A percentile compares a stretch with the other conserved stretches of the same genome.
phyloP scores from a whole-genome alignment of 495 filamentous ascomycete genomes.

The Penicillium subrubescens region DNA sequence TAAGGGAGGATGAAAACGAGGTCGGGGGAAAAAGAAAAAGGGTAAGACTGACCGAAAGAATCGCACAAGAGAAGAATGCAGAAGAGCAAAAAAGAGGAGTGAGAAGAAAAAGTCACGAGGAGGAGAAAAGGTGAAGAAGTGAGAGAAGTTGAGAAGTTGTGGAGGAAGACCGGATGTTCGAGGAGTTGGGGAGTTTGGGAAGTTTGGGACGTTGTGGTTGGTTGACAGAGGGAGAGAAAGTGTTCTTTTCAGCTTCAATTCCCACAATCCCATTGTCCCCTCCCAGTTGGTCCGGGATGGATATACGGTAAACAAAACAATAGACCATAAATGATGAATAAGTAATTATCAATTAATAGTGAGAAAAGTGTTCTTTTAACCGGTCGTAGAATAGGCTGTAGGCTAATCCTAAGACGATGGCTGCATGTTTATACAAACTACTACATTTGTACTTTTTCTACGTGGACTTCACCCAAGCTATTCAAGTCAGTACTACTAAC shows the following conservation, averaged over 20 bases:
- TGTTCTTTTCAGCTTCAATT: constrained; percentile 25
- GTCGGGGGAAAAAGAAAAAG: constrained; percentile 29
- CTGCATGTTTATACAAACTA: background rate
- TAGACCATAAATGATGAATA: background rate
- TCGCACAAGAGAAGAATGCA: constrained; percentile 5
- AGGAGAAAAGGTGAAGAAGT: constrained; percentile 22
- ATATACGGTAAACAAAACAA: background rate
- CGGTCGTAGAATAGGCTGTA: background rate
- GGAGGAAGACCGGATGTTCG: constrained; percentile 32
- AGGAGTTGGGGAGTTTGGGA: constrained; percentile 4
- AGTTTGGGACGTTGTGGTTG: constrained; percentile 26
- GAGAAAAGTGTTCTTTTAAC: background rate
- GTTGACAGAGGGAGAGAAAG: constrained; percentile 17
- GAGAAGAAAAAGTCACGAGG: constrained; percentile 17
- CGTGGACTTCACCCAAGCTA: background rate
- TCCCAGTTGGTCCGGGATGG: background rate
- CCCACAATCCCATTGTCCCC: constrained; percentile 28
- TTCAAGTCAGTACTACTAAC: background rate
- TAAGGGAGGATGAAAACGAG: constrained; percentile 12
- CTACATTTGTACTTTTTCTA: background rate
- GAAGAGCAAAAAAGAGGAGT: constrained; percentile 18
- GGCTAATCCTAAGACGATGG: background rate
- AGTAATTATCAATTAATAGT: background rate
- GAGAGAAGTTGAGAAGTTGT: constrained; percentile 23
- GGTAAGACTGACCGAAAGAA: constrained; percentile 24